Base-by-base conservation (phyloP, 1,284 basidiomycete species). In the Moniliella sp. region DNA sequence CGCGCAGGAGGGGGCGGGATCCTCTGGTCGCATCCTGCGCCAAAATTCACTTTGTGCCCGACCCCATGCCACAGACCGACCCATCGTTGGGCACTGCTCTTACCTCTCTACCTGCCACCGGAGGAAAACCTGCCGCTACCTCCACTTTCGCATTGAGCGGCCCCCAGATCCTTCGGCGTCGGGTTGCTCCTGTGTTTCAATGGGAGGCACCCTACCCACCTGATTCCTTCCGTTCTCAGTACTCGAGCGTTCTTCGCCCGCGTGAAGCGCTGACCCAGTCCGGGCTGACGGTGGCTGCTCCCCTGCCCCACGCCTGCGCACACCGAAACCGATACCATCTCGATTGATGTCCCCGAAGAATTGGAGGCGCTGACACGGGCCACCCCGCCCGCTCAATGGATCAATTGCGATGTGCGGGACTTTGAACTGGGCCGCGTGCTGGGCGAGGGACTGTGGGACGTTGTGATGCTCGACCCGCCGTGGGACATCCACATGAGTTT, bases 391-490 rank as follows among this genome's bases (percentile, higher is more conserved):
- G 45, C 51, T 0, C 88, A 97, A 57, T 97, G 86, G 86, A 74
- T 97, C 46, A 86, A 93, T 50, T 93, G 83, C 56, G 88, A 99
- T 62, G 61, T 94, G 9, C 72, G 86, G 27, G 67, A 72, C 27
- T 88, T 97, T 52, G 84, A 97, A 62, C 83, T 83, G 50, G 76
- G 79, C 0, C n/a, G n/a, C n/a, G 75, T 88, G 0, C 67, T 99
- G 8, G 91, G 91, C 40, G 91, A 93, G 58, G n/a, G n/a, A n/a
- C 83, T 94, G 59, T 23, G 21, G 21, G n/a, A 23, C 21, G 80
- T 97, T 18, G 88, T 99, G 50, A 81, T 97, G 69, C 86, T 86
- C 0, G 91, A 99, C 56, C 88, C 91, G 8, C 91, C 91, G 9
- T 99, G 51, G 49, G 55, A 50, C 36, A 48, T 45, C 27, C 36